Evolutionary conservation across 2,329 filamentous ascomycete genomes (phyloP).

Genomic region (Huntiella moniliformis): DNA sequence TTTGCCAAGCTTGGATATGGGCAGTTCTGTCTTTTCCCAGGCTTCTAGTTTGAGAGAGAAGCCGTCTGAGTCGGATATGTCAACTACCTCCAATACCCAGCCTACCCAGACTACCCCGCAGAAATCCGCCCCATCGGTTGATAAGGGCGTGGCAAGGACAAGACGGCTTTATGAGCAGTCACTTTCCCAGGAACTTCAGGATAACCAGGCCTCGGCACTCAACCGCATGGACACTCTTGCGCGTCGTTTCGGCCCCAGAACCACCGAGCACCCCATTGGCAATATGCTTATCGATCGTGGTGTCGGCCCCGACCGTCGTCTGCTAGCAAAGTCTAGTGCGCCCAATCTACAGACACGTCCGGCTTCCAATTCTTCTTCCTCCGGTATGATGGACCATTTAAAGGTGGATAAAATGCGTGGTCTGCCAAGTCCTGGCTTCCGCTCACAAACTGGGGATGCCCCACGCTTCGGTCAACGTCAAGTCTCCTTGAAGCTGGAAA

Average conservation of each 20-base stretch:
- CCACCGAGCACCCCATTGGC: conserved; percentile 32
- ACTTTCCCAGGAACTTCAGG: conserved; percentile 59
- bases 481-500: conserved; percentile 58
- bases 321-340: conserved; percentile 41
- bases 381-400: conserved; percentile 11
- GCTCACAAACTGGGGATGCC: conserved; percentile 61
- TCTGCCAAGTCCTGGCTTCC: conserved; percentile 63
- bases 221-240: conserved; percentile 65
- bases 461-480: conserved; percentile 69
- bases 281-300: conserved; percentile 27
- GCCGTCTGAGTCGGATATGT: conserved; percentile 14
- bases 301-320: conserved; percentile 24
- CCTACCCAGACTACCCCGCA: neutral
- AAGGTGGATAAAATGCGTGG: conserved; percentile 25
- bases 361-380: conserved; percentile 3
- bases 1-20: neutral
- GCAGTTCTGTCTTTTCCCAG: neutral
- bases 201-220: conserved; percentile 59
- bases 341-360: conserved; percentile 33
- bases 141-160: conserved; percentile 33
- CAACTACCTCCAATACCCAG: neutral
- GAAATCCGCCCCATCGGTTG: neutral
- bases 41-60: neutral
- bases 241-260: conserved; percentile 35
- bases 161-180: conserved; percentile 70